These are phyloP conservation scores for Apiospora hydei DNA, from an alignment of 2,329 filamentous ascomycete species.

Conservation along the genomic window DNA sequence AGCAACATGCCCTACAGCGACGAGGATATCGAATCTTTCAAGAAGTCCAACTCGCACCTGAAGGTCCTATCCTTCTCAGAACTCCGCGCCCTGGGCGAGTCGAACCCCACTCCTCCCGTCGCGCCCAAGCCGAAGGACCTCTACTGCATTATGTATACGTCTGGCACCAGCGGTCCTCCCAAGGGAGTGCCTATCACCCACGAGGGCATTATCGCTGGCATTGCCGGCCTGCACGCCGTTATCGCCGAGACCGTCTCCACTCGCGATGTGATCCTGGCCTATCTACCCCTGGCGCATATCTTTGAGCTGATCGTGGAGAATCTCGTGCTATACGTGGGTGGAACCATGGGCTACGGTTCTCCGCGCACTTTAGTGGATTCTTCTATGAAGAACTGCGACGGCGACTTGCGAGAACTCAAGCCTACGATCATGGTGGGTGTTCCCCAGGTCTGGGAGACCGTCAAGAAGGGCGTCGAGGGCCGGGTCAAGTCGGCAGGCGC, in stretches of 20 bases:
- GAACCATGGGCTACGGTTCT: slow-evolving; percentile 91
- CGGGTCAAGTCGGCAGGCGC: slow-evolving; percentile 77
- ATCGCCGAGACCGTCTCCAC: slow-evolving; percentile 81
- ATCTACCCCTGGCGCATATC: slow-evolving; percentile 94
- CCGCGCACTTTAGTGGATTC: slow-evolving; percentile 86
- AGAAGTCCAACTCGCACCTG: slow-evolving; percentile 61
- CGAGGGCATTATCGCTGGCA: slow-evolving; percentile 78
- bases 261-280: slow-evolving; percentile 83
- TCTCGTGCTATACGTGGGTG: slow-evolving; percentile 86
- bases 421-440: slow-evolving; percentile 94
- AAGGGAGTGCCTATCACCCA: slow-evolving; percentile 90
- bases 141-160: slow-evolving; percentile 88
- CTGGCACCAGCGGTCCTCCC: slow-evolving; percentile 85
- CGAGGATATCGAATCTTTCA: slow-evolving; percentile 62
- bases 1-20: slow-evolving; percentile 58
- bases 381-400: slow-evolving; percentile 87
- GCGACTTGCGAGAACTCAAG: slow-evolving; percentile 90
- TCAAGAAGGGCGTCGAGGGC: slow-evolving; percentile 89
- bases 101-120: slow-evolving; percentile 73
- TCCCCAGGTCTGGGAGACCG: slow-evolving; percentile 95
- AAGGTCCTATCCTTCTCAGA: slow-evolving; percentile 63
- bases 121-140: slow-evolving; percentile 78
- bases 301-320: slow-evolving; percentile 97
- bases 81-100: slow-evolving; percentile 64
- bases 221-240: slow-evolving; percentile 81